Evolutionary conservation across 1,139 yeast species (phyloP).

Genomic region (Zygosaccharomyces sapae): DNA sequence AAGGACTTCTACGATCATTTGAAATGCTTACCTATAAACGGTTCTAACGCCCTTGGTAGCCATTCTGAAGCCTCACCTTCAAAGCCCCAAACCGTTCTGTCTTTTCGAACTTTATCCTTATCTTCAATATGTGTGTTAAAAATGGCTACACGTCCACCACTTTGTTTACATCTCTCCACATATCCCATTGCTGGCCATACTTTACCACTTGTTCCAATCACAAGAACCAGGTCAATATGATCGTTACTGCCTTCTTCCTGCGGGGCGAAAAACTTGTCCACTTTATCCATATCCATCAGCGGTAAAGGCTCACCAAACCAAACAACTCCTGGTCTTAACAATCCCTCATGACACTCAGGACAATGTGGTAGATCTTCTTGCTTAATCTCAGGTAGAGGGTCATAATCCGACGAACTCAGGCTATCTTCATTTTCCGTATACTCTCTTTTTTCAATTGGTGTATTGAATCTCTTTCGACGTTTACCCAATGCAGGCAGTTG

Average conservation of each 20-base stretch:
- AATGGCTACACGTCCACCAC: slow-evolving; percentile 80
- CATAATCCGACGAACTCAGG: slow-evolving; percentile 43
- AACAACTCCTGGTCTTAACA: slow-evolving; percentile 82
- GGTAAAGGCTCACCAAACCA: slow-evolving; percentile 92
- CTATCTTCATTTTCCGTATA: slow-evolving; percentile 15
- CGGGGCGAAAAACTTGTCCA: slow-evolving; percentile 59
- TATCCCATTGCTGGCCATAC: slow-evolving; percentile 93
- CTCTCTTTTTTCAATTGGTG: slow-evolving; percentile 6
- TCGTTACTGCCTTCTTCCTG: slow-evolving; percentile 3
- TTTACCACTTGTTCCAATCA: slow-evolving; percentile 79
- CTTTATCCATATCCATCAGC: slow-evolving; percentile 52
- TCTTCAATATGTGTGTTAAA: slow-evolving; percentile 66
- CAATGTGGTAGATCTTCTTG: slow-evolving; percentile 66
- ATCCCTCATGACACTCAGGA: slow-evolving; percentile 58
- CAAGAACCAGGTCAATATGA: slow-evolving; percentile 67
- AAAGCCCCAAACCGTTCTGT: slow-evolving; percentile 60
- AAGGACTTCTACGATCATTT: slow-evolving; percentile 17
- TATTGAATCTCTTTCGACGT: slow-evolving; percentile 18
- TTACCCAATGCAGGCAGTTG: slow-evolving; percentile 8
- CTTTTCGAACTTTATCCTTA: slow-evolving; percentile 42
- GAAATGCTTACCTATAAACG: slow-evolving; percentile 38
- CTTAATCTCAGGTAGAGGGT: slow-evolving; percentile 46
- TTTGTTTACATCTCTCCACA: slow-evolving; percentile 65
- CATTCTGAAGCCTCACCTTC: slow-evolving; percentile 74
- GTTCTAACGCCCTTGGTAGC: slow-evolving; percentile 64